Base-by-base conservation (phyloP, 2,329 filamentous ascomycete genomes). In the Aspergillus sp. region DNA sequence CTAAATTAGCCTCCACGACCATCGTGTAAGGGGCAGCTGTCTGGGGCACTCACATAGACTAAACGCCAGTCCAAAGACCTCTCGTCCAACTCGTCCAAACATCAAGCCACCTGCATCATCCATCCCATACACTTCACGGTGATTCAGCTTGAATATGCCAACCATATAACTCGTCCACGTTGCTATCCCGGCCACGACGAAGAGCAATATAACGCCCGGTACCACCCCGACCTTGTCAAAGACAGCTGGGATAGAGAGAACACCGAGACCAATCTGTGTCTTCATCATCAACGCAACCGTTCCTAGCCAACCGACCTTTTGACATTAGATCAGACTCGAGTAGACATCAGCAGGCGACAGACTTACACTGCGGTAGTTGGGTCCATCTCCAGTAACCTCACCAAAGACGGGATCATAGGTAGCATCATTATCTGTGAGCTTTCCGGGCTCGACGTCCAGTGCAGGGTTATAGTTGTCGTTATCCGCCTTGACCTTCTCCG, bases 91-190 rank as follows among this genome's bases (percentile, higher is more conserved):
- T 1, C 76, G 78, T 3, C 83, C 83, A 54, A 84, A 84, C 21
- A 86, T 73, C 53, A 84, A 78, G 37, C 71, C 70, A 9, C 82
- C 82, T 0, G 80, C 82, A 59, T 85, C 82, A 50, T 82, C 83
- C 72, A 85, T 84, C 39, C 79, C 80, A 63, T 85, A 84, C 4
- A 85, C 81, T 57, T 83, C 75, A 0, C 79, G 79, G 62, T 85
- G 82, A 6, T 73, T 71, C 33, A 83, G 62, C 63, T 85, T 85
- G 72, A 85, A 85, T n/a, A 45, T 40, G 3, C 66, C 80, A 14
- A 83, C 71, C 35, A 81, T 76, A 60, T 79, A 81, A 53, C 74
- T 70, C 2, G 78, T 79, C 80, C 80, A 83, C 3, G 77, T 79
- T 0, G 79, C 80, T 59, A 81, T 80, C 9, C 27, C 27, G 15